Base-by-base conservation (phyloP, 2,329 filamentous ascomycete genomes). In the Fusarium incarnatum region DNA sequence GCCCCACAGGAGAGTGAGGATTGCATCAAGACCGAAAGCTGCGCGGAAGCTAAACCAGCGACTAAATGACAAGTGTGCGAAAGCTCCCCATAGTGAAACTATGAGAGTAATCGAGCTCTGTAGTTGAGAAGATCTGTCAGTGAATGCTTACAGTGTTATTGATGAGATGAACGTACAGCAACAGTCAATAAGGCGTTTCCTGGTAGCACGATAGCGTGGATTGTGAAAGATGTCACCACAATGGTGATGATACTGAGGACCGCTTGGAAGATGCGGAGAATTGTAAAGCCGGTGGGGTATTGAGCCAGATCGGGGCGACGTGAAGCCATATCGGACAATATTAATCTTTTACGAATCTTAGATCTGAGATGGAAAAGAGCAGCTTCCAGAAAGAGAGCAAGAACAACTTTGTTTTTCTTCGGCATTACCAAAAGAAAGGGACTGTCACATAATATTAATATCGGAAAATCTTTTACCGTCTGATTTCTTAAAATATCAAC, bases 1-100 rank as follows among this genome's bases (percentile, higher is more conserved):
- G 37, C 86, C 77, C 87, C 86, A 89, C 75, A 88, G 84, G 58
- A 89, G 63, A 56, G 85, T 74, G 30, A 85, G 81, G 60, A 85
- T 81, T 22, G 85, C 81, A 67, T 89, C 86, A 40, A 88, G 78
- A 23, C 78, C 79, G 6, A 88, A 76, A 10, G 85, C 79, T 27
- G 84, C 83, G 82, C 85, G 87, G 77, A 85, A 85, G 76, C 88
- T 88, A 77, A 84, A 87, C 22, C 80, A 71, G 4, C 75, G 75
- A n/a, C 81, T 79, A 1, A 77, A 73, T 23, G 78, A 79, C 40
- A 78, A 80, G 44, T 81, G 78, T n/a, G 83, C 81, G 18, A 83
- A 76, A 13, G 87, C 73, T 53, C 82, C 77, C 77, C 87, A 89
- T 64, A 83, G 77, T 49, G 79, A 80, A 37, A 80, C 76, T 60